These are phyloP conservation scores for Setaria viridis DNA, from an alignment of 202 grass and related monocot species.

Conservation along the genomic window DNA sequence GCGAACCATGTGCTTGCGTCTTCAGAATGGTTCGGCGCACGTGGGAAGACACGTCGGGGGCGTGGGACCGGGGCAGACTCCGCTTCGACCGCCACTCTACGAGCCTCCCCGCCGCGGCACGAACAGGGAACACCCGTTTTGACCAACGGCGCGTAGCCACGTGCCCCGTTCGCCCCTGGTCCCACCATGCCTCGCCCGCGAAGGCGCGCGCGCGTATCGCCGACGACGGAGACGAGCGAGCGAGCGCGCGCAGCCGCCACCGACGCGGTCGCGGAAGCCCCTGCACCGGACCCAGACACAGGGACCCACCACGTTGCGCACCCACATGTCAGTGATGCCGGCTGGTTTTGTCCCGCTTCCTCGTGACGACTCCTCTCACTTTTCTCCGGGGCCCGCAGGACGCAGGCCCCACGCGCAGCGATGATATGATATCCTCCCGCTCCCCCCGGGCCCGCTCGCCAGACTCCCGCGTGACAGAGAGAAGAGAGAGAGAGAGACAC, in stretches of 20 bases:
- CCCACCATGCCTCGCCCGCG: background rate
- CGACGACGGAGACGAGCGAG: background rate
- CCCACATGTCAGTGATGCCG: background rate
- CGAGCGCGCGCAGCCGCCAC: constrained; percentile 16
- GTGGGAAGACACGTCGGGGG: background rate
- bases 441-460: constrained; percentile 34
- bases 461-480: constrained; percentile 45
- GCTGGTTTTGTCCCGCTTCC: fast-evolving
- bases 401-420: background rate
- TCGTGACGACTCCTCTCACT: background rate
- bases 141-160: background rate
- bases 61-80: background rate
- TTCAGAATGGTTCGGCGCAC: background rate
- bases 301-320: fast-evolving
- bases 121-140: background rate
- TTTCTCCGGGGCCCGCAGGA: constrained; percentile 3
- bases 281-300: background rate
- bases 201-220: background rate
- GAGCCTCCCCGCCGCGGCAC: background rate
- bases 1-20: background rate
- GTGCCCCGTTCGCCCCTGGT: fast-evolving
- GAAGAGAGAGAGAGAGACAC: background rate
- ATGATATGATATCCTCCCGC: constrained; percentile 27
- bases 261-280: constrained; percentile 18
- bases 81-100: background rate